phyloP scores from a whole-genome alignment of 441 rosid species.

The Erysimum pusillum region DNA sequence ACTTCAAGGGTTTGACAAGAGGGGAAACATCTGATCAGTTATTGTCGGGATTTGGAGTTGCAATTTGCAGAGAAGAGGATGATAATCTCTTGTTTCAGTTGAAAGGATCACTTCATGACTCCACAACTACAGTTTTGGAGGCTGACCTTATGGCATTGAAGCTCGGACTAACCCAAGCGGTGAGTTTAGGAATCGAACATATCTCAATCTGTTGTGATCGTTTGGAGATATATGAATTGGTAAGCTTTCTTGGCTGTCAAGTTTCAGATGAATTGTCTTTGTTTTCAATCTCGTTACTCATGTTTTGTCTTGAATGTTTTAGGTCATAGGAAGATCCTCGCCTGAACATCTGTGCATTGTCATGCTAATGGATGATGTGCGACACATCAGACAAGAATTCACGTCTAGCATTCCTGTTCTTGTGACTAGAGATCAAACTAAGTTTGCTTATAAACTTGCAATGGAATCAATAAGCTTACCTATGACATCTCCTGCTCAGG shows the following conservation, averaged over 20 bases:
- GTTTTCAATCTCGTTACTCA: background rate
- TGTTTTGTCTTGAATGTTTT: background rate
- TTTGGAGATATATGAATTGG: slow-evolving; percentile 53
- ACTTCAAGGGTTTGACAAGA: slow-evolving; percentile 1
- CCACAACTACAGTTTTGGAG: background rate
- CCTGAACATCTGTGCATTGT: background rate
- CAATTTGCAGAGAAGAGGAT: background rate
- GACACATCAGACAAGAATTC: background rate
- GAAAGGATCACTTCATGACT: background rate
- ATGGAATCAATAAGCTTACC: background rate
- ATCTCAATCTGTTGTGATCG: slow-evolving; percentile 55
- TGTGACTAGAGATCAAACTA: background rate
- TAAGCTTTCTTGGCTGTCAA: slow-evolving; percentile 33
- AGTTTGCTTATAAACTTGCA: background rate
- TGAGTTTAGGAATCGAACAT: slow-evolving; percentile 55
- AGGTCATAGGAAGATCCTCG: background rate
- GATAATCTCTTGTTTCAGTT: background rate
- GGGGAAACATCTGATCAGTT: background rate
- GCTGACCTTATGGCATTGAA: slow-evolving; percentile 63
- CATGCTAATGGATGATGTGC: background rate
- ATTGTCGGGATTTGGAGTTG: background rate
- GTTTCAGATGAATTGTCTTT: background rate
- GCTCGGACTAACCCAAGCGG: slow-evolving; percentile 66
- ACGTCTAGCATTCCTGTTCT: background rate
- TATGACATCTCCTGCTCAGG: no score